Conservation (phyloP, 176 grass and related monocot genomes). For the Cocos nucifera region DNA sequence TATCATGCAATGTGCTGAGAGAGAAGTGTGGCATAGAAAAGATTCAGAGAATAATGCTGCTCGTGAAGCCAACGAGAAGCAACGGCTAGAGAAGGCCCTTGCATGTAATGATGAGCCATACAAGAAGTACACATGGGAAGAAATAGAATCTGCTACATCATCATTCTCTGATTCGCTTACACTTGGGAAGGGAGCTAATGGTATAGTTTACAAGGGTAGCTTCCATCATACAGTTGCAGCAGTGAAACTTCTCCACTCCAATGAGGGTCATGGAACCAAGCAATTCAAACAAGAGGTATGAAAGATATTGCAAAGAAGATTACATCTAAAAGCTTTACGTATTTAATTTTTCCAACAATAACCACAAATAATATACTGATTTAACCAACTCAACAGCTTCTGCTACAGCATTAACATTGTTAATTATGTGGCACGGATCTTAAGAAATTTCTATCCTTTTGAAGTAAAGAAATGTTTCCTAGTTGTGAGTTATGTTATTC, state of each 20-base stretch:
- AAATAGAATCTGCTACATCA: slow-evolving; percentile 63
- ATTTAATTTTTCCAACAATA: no score
- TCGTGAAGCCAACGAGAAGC: slow-evolving; percentile 28
- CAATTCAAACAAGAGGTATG: slow-evolving; percentile 82
- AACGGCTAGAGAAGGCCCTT: slow-evolving; percentile 6
- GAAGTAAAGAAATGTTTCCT: no score
- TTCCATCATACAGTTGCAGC: slow-evolving; percentile 63
- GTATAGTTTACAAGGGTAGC: slow-evolving; percentile 75
- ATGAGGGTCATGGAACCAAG: slow-evolving; percentile 32
- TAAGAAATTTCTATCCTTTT: no score
- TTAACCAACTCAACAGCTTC: no score
- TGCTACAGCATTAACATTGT: no score
- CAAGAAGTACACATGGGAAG: slow-evolving; percentile 63
- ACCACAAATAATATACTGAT: no score
- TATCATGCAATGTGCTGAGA: slow-evolving; percentile 17
- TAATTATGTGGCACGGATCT: no score
- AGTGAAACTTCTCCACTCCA: slow-evolving; percentile 70
- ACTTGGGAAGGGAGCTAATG: slow-evolving; percentile 59
- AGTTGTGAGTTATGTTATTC: no score
- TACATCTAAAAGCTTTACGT: no score
- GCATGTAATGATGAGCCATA: slow-evolving; percentile 15
- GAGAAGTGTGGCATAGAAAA: slow-evolving; percentile 9
- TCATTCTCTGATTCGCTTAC: slow-evolving; percentile 51
- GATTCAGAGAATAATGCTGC: slow-evolving; percentile 21
- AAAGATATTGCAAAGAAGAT: no score